A percentile compares a stretch with the other conserved stretches of the same genome.
Conservation (phyloP, 164 flowering plant genomes). For the Chimonanthus salicifolius region DNA sequence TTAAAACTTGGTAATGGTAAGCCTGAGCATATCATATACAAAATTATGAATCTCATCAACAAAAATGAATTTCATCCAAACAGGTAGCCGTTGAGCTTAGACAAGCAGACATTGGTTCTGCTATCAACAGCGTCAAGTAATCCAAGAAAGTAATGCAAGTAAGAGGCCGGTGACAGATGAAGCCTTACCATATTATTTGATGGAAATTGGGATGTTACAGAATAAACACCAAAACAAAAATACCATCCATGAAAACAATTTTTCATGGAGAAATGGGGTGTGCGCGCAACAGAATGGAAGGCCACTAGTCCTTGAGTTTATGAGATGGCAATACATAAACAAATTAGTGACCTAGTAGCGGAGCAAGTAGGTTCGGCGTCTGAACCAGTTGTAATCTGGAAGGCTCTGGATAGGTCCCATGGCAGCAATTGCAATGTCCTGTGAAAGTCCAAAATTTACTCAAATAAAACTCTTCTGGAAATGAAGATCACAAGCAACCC, state of each 20-base stretch:
- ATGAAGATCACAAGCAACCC: not conserved
- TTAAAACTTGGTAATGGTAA: too few species aligned
- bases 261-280: not conserved
- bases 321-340: not conserved
- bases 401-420: conserved; percentile 80
- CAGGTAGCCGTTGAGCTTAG: too few species aligned
- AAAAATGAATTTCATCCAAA: too few species aligned
- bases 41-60: too few species aligned
- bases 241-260: not conserved
- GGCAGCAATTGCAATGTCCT: conserved; percentile 89
- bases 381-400: conserved; percentile 98
- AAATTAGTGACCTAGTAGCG: conserved; percentile 48
- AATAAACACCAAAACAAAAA: not conserved
- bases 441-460: conserved; percentile 8
- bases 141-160: too few species aligned
- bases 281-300: not conserved
- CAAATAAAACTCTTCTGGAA: not conserved
- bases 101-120: too few species aligned
- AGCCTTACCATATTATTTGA: not conserved
- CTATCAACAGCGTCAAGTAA: too few species aligned
- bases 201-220: not conserved
- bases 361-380: conserved; percentile 92
- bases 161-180: too few species aligned
- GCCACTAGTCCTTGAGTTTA: not conserved
- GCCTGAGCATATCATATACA: too few species aligned